A percentile compares a stretch with the other conserved stretches of the same genome.
Evolutionary conservation across 257 asterid genomes (phyloP).

Genomic region (Mitragyna speciosa): DNA sequence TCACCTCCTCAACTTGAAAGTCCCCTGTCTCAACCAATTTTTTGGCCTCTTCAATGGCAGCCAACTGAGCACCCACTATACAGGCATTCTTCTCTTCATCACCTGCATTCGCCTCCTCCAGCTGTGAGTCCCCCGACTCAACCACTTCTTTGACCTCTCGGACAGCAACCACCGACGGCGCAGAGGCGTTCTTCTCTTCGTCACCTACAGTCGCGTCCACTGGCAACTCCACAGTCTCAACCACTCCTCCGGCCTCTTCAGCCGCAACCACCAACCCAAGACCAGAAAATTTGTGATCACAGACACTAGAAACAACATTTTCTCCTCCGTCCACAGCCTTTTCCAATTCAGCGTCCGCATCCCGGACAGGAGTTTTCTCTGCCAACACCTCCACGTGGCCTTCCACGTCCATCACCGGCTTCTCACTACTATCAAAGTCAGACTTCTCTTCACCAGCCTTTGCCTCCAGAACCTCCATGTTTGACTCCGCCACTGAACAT

Average conservation of each 20-base stretch:
- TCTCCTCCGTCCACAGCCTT: background rate
- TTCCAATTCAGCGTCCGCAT: constrained; percentile 6
- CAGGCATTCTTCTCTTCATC: background rate
- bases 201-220: background rate
- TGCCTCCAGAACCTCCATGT: background rate
- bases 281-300: background rate
- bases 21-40: background rate
- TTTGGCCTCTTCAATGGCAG: background rate
- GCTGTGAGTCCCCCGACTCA: background rate
- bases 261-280: background rate
- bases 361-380: background rate
- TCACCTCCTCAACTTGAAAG: background rate
- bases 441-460: background rate
- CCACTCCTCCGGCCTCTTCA: background rate
- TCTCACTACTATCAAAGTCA: background rate
- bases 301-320: constrained; percentile 1
- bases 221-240: background rate
- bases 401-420: constrained; percentile 7
- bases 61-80: background rate
- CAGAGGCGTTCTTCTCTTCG: background rate
- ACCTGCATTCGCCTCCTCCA: background rate
- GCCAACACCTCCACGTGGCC: background rate
- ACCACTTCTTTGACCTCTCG: background rate
- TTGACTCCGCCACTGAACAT: background rate
- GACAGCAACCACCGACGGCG: background rate